phyloP scores from a whole-genome alignment of 108 stramenopile genomes.

The Discostella stelligeroides region DNA sequence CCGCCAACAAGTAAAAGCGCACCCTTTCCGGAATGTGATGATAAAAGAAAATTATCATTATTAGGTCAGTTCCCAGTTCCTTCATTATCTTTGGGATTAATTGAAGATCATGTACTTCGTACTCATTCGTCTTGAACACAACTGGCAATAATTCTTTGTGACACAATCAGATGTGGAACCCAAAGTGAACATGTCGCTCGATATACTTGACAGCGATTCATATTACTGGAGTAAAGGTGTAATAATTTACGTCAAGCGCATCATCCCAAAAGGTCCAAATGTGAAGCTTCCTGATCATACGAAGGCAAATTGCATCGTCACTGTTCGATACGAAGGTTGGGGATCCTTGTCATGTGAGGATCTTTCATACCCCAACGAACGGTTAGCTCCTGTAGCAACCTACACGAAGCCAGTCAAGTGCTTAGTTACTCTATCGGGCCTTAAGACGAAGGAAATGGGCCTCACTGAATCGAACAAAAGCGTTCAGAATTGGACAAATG shows the following conservation, averaged over 20 bases:
- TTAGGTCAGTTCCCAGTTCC: slow-evolving; percentile 9
- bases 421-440: slow-evolving; percentile 1
- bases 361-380: neutral
- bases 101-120: neutral
- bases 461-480: neutral
- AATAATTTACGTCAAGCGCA: neutral
- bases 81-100: too few relatives aligned
- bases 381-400: neutral
- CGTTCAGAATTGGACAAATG: neutral
- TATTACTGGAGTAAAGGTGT: neutral
- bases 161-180: neutral
- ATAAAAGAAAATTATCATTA: neutral
- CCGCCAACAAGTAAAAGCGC: neutral
- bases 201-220: slow-evolving; percentile 2
- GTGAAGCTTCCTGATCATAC: neutral
- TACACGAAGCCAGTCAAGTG: slow-evolving; percentile 1
- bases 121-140: neutral
- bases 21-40: neutral
- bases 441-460: neutral
- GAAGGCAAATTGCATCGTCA: slow-evolving; percentile 4
- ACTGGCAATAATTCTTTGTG: neutral
- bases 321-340: slow-evolving; percentile 6
- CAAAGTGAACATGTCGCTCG: slow-evolving; percentile 3
- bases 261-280: too few relatives aligned
- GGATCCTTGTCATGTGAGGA: neutral